A percentile compares a stretch with the other conserved stretches of the same genome.
Conservation (phyloP, 148 eudicot genomes). For the Chenopodium formosanum region DNA sequence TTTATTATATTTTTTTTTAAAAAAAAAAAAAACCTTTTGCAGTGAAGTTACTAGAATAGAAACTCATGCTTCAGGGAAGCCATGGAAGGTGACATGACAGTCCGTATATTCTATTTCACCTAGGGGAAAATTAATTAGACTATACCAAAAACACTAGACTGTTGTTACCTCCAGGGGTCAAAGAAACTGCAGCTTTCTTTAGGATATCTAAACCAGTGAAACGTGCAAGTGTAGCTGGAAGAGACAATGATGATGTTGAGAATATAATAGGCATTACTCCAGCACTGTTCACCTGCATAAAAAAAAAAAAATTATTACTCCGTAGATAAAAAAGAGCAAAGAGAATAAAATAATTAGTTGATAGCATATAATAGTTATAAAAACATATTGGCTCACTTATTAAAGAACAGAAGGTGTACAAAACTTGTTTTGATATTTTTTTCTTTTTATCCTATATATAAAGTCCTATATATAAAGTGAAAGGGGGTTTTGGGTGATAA, state of each 20-base stretch:
- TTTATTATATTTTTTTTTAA: too few relatives aligned
- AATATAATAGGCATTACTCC: slow-evolving; percentile 99
- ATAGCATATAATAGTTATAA: background rate
- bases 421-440: background rate
- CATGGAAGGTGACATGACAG: background rate
- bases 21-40: background rate
- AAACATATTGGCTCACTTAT: background rate
- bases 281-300: slow-evolving; percentile 81
- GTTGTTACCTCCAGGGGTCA: slow-evolving; percentile 87
- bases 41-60: background rate
- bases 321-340: background rate
- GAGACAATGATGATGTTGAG: slow-evolving; percentile 94
- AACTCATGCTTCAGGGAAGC: background rate
- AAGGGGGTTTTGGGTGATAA: too few relatives aligned
- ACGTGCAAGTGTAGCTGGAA: slow-evolving; percentile 94
- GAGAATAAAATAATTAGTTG: background rate
- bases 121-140: background rate
- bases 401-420: background rate
- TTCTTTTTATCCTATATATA: too few relatives aligned
- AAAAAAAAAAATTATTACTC: background rate
- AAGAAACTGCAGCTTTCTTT: slow-evolving; percentile 78
- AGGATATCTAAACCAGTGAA: slow-evolving; percentile 77
- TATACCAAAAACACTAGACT: background rate
- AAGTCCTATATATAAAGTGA: too few relatives aligned
- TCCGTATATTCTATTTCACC: background rate